phyloP scores from a whole-genome alignment of 371 early-diverging fungal species.

The Rhizomucor pusillus region DNA sequence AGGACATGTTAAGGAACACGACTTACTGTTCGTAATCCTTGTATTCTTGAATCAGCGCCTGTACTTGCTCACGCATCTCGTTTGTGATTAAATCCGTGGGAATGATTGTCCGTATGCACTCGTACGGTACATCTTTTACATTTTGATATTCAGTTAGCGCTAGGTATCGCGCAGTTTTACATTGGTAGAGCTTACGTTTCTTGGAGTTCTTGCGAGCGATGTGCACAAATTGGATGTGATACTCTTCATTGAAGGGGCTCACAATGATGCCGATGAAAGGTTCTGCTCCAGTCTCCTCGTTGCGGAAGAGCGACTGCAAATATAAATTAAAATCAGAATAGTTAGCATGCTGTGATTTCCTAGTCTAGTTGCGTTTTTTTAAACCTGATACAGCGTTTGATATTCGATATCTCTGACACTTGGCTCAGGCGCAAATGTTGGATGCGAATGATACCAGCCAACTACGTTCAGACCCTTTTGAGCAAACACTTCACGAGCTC shows the following conservation, averaged over 20 bases:
- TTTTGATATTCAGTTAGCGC: neutral
- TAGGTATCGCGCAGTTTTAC: no score
- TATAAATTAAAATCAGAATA: neutral
- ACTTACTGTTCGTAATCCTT: constrained; percentile 22
- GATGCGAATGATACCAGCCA: constrained; percentile 95
- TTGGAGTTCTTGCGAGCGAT: constrained; percentile 34
- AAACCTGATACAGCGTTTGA: constrained; percentile 74
- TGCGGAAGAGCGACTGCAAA: constrained; percentile 58
- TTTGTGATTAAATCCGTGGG: constrained; percentile 3
- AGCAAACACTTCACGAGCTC: constrained; percentile 69
- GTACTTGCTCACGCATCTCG: constrained; percentile 12
- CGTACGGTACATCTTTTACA: constrained; percentile 16
- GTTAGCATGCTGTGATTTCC: neutral
- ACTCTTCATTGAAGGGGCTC: constrained; percentile 56
- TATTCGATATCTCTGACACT: constrained; percentile 82
- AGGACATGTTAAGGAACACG: no score
- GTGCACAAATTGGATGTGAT: constrained; percentile 58
- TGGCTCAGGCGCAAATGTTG: constrained; percentile 81
- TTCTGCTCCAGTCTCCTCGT: constrained; percentile 61
- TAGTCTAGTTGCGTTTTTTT: neutral
- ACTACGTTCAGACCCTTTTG: constrained; percentile 72
- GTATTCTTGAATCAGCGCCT: constrained; percentile 16
- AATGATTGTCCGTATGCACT: constrained; percentile 4
- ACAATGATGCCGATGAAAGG: constrained; percentile 86
- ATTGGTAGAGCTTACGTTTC: no score